Evolutionary conservation across 331 rosid species (phyloP).

Genomic region (Stylosanthes scabra): DNA sequence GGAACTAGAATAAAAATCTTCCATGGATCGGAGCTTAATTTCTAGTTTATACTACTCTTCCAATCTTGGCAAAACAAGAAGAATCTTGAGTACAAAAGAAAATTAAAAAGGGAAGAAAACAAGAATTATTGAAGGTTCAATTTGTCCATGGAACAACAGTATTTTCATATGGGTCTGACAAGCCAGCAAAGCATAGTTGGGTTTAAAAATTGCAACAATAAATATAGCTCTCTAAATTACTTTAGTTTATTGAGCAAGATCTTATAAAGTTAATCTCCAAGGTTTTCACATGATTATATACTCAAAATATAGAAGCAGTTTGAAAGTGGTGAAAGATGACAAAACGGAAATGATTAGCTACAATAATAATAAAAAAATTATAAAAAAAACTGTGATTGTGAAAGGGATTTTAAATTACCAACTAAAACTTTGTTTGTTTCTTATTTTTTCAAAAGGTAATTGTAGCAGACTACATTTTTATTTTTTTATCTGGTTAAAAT

Average conservation of each 20-base stretch:
- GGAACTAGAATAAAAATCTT: slow-evolving; percentile 30
- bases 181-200: slow-evolving; percentile 47
- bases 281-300: slow-evolving; percentile 38
- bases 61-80: slow-evolving; percentile 40
- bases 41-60: slow-evolving; percentile 31
- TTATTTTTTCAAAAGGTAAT: no score
- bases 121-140: no score
- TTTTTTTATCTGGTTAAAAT: no score
- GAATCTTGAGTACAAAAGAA: slow-evolving; percentile 32
- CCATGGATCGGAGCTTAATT: slow-evolving; percentile 7
- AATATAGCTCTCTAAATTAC: background rate
- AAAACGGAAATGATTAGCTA: slow-evolving; percentile 15
- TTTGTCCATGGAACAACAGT: slow-evolving; percentile 11
- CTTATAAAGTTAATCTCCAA: slow-evolving; percentile 6
- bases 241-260: slow-evolving; percentile 25
- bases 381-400: no score
- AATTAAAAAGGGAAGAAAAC: slow-evolving; percentile 19
- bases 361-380: no score
- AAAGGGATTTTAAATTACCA: no score
- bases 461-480: no score
- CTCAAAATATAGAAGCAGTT: slow-evolving; percentile 31
- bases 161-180: slow-evolving; percentile 43
- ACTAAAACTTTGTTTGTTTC: no score
- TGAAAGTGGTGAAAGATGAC: slow-evolving; percentile 29
- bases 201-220: slow-evolving; percentile 11